Conservation (phyloP, 2,329 filamentous ascomycete species). For the Epichloe baconii region DNA sequence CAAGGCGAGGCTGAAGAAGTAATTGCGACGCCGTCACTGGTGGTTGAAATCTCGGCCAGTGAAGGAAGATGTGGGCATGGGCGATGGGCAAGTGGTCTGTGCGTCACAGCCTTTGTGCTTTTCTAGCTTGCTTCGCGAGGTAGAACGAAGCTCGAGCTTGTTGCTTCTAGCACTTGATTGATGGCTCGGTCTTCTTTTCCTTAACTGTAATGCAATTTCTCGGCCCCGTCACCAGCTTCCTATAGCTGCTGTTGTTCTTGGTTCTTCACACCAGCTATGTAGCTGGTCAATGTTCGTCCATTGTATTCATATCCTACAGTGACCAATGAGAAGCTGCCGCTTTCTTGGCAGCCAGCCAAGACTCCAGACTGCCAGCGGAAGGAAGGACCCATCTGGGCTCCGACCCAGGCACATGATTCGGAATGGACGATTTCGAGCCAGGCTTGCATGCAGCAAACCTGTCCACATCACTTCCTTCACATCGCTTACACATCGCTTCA, state of each 20-base stretch:
- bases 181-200: too few relatives aligned
- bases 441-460: conserved; percentile 1
- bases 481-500: not conserved
- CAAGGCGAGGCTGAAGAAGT: conserved; percentile 4
- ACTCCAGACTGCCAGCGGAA: not conserved
- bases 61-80: not conserved
- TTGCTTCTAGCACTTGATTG: too few relatives aligned
- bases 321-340: not conserved
- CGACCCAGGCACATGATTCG: conserved; percentile 2
- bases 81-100: conserved; percentile 7
- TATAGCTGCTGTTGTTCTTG: too few relatives aligned
- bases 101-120: conserved; percentile 2
- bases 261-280: too few relatives aligned
- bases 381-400: not conserved
- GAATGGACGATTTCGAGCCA: not conserved
- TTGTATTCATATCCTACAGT: not conserved
- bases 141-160: too few relatives aligned
- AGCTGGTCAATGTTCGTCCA: too few relatives aligned
- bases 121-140: too few relatives aligned
- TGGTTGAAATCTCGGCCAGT: conserved; percentile 8
- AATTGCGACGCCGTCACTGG: conserved; percentile 1
- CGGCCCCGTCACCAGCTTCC: too few relatives aligned
- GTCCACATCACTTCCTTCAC: not conserved
- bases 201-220: too few relatives aligned
- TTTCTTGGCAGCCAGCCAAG: not conserved